Evolutionary conservation across 768 basidiomycete genomes (phyloP).

Genomic region (Mrakia blollopis): DNA sequence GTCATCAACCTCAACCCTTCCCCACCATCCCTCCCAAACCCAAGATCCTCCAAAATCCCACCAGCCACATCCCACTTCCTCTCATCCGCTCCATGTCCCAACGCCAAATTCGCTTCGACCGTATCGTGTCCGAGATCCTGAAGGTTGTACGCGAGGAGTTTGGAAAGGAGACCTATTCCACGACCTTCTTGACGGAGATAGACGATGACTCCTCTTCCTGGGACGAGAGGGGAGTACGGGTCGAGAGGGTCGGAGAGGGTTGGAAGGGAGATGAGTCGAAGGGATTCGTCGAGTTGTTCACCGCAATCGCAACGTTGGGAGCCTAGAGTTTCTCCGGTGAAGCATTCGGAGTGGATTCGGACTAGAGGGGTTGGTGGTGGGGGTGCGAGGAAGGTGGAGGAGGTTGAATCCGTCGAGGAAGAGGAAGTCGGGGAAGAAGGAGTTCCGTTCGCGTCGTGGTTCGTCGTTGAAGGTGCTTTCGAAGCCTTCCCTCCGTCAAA

Average conservation of each 20-base stretch:
- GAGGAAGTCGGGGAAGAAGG: too few relatives aligned
- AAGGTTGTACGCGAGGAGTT: conserved; percentile 94
- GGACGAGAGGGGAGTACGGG: conserved; percentile 48
- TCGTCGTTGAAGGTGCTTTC: not conserved
- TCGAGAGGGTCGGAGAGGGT: not conserved
- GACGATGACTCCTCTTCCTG: conserved; percentile 84
- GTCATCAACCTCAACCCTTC: conserved; percentile 61
- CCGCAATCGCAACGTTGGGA: conserved; percentile 98
- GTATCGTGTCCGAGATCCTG: conserved; percentile 98
- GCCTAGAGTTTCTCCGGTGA: conserved; percentile 97
- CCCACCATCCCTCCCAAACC: conserved; percentile 55
- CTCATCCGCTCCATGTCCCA: conserved; percentile 91
- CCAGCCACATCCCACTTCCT: conserved; percentile 86
- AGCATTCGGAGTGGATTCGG: conserved; percentile 96
- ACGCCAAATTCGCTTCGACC: conserved; percentile 92
- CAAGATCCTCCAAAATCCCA: conserved; percentile 82
- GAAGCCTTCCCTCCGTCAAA: conserved; percentile 19
- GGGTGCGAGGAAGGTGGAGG: not conserved
- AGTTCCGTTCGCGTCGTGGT: not conserved
- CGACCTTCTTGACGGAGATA: conserved; percentile 97
- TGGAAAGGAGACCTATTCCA: conserved; percentile 90
- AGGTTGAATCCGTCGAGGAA: not conserved
- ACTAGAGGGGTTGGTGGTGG: conserved; percentile 60
- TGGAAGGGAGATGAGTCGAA: conserved; percentile 52
- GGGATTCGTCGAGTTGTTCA: conserved; percentile 96